Percentiles rank a stretch among this genome's conserved stretches.
phyloP scores from a whole-genome alignment of 352 stramenopile species.

The Halophytophthora batemanensis region DNA sequence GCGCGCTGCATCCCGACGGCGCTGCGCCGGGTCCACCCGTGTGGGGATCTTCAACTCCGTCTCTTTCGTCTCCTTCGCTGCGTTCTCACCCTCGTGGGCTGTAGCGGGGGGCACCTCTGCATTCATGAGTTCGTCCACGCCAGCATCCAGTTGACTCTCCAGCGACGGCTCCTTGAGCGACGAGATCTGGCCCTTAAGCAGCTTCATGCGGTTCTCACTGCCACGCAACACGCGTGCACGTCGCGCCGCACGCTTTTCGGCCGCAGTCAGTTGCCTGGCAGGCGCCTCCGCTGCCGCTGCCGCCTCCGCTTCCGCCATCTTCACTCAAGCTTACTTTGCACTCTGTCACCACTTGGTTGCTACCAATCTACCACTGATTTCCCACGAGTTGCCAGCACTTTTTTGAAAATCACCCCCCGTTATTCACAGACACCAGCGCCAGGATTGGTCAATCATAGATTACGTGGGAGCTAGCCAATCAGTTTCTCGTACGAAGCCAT shows the following conservation, averaged over 20 bases:
- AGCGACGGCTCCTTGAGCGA: conserved; percentile 45
- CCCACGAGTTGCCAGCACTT: too few species aligned
- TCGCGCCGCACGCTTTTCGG: conserved; percentile 64
- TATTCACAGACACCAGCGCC: too few species aligned
- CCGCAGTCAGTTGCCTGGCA: conserved; percentile 19
- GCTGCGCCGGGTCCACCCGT: conserved; percentile 61
- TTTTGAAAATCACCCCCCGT: too few species aligned
- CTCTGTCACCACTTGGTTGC: too few species aligned
- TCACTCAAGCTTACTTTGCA: too few species aligned
- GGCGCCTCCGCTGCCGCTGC: too few species aligned
- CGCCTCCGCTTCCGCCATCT: too few species aligned
- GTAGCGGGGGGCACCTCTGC: not conserved
- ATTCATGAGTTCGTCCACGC: conserved; percentile 41
- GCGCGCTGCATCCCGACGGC: conserved; percentile 60
- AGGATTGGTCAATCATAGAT: too few species aligned
- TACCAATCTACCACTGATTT: too few species aligned
- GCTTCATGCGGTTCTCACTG: conserved; percentile 57
- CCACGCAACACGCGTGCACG: conserved; percentile 62
- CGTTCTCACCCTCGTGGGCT: conserved; percentile 1
- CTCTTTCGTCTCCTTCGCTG: not conserved
- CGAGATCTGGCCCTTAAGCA: conserved; percentile 61
- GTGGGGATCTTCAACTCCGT: conserved; percentile 34
- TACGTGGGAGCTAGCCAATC: too few species aligned
- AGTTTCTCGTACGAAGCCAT: too few species aligned
- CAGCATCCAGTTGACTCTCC: conserved; percentile 39